A percentile compares a stretch with the other conserved stretches of the same genome.
phyloP scores from a whole-genome alignment of 495 filamentous ascomycete species.

The Penicillium goetzii region DNA sequence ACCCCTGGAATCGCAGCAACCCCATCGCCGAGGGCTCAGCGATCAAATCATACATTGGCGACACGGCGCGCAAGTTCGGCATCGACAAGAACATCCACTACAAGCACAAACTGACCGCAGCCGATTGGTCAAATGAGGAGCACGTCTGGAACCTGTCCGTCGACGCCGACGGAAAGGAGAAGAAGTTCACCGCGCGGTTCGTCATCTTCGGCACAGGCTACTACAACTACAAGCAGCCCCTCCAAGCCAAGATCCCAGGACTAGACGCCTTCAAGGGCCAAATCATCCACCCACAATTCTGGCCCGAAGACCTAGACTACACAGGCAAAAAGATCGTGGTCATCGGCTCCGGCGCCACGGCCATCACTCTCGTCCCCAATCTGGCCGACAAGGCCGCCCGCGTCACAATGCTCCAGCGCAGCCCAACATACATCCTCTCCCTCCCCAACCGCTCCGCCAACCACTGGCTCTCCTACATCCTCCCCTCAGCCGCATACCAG shows the following conservation, averaged over 20 bases:
- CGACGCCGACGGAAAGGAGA: conserved; percentile 51
- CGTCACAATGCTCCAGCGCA: conserved; percentile 61
- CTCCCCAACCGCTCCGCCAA: conserved; percentile 46
- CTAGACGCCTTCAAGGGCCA: conserved; percentile 47
- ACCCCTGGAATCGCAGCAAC: conserved; percentile 62
- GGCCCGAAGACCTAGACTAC: conserved; percentile 56
- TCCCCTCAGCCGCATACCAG: conserved; percentile 40
- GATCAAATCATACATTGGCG: conserved; percentile 66
- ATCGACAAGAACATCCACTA: conserved; percentile 66
- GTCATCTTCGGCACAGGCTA: conserved; percentile 65
- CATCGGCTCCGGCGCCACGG: conserved; percentile 61
- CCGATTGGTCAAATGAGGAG: conserved; percentile 63
- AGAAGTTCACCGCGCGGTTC: conserved; percentile 55
- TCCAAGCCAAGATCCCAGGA: conserved; percentile 52
- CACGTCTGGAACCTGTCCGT: conserved; percentile 65
- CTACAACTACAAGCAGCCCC: conserved; percentile 66
- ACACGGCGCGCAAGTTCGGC: conserved; percentile 59
- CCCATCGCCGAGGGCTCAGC: conserved; percentile 62
- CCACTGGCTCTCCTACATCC: conserved; percentile 41
- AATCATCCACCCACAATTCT: conserved; percentile 56
- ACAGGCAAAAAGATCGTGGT: conserved; percentile 57
- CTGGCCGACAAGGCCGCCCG: conserved; percentile 48
- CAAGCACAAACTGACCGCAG: conserved; percentile 56
- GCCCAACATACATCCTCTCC: conserved; percentile 62
- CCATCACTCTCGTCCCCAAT: conserved; percentile 56